Evolutionary conservation across 2,329 filamentous ascomycete species (phyloP).

Genomic region (Stemphylium lycopersici): DNA sequence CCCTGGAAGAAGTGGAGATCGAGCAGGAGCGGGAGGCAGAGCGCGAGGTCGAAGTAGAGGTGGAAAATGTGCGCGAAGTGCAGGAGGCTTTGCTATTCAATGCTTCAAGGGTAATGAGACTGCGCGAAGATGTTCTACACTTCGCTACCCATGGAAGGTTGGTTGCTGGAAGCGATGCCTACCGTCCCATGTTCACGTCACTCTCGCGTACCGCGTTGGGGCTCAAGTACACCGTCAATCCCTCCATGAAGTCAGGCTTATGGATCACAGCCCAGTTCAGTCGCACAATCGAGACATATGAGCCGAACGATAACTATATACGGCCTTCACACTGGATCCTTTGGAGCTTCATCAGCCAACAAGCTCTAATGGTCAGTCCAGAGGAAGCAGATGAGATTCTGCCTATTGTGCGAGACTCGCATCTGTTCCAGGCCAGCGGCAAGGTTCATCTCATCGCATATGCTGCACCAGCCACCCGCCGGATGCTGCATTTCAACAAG

Average conservation of each 20-base stretch:
- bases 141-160: slow-evolving; percentile 58
- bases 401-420: slow-evolving; percentile 46
- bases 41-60: slow-evolving; percentile 62
- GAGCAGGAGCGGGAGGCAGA: slow-evolving; percentile 54
- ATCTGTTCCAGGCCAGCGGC: background rate
- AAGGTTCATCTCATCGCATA: slow-evolving; percentile 61
- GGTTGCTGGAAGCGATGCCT: slow-evolving; percentile 45
- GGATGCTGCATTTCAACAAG: slow-evolving; percentile 65
- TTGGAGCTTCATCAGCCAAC: slow-evolving; percentile 56
- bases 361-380: slow-evolving; percentile 64
- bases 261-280: slow-evolving; percentile 57
- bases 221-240: slow-evolving; percentile 34
- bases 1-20: slow-evolving; percentile 68
- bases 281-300: slow-evolving; percentile 50
- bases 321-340: slow-evolving; percentile 67
- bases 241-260: slow-evolving; percentile 30
- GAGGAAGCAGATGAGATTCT: slow-evolving; percentile 68
- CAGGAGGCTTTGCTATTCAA: slow-evolving; percentile 54
- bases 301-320: slow-evolving; percentile 53
- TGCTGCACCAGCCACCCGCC: slow-evolving; percentile 63
- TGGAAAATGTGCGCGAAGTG: slow-evolving; percentile 63
- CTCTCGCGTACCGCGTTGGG: slow-evolving; percentile 51
- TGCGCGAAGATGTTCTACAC: slow-evolving; percentile 55
- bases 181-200: slow-evolving; percentile 52
- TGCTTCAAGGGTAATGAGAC: slow-evolving; percentile 52